phyloP scores from a whole-genome alignment of 2,329 filamentous ascomycete genomes.

The Aspergillus floridensis region DNA sequence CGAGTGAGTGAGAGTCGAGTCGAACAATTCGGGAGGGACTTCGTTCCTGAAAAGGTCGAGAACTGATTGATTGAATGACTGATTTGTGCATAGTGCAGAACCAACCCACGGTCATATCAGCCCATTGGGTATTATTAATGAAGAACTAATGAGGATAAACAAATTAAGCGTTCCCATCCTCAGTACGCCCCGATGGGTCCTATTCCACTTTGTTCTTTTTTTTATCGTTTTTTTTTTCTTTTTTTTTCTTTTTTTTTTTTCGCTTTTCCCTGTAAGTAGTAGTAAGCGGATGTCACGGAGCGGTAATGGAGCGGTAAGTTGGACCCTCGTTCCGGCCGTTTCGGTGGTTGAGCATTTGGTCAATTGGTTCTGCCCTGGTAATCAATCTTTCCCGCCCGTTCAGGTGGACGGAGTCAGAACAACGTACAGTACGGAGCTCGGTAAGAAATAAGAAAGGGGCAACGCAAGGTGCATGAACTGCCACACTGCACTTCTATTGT shows the following conservation, averaged over 20 bases:
- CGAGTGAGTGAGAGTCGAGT: no score
- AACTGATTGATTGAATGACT: constrained; percentile 4
- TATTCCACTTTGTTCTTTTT: background rate
- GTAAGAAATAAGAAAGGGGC: constrained; percentile 5
- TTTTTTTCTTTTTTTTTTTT: background rate
- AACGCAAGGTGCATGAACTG: constrained; percentile 6
- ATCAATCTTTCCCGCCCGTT: background rate
- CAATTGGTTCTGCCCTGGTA: background rate
- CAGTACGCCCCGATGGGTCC: background rate
- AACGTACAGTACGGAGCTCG: no score
- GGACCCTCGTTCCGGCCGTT: background rate
- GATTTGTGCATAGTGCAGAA: constrained; percentile 2
- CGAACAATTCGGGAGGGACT: background rate
- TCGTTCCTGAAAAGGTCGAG: background rate
- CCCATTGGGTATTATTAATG: background rate
- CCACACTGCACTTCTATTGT: background rate
- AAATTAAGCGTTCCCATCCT: background rate
- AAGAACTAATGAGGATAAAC: constrained; percentile 3
- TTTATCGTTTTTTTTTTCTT: background rate
- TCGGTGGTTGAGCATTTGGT: background rate
- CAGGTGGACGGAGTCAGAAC: no score
- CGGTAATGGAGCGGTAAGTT: background rate
- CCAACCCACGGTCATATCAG: background rate
- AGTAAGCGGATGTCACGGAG: background rate
- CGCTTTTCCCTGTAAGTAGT: background rate